Percentiles rank a stretch among this genome's conserved stretches.
phyloP scores from a whole-genome alignment of 176 grass and related monocot genomes.

The Saccharum officinarum region DNA sequence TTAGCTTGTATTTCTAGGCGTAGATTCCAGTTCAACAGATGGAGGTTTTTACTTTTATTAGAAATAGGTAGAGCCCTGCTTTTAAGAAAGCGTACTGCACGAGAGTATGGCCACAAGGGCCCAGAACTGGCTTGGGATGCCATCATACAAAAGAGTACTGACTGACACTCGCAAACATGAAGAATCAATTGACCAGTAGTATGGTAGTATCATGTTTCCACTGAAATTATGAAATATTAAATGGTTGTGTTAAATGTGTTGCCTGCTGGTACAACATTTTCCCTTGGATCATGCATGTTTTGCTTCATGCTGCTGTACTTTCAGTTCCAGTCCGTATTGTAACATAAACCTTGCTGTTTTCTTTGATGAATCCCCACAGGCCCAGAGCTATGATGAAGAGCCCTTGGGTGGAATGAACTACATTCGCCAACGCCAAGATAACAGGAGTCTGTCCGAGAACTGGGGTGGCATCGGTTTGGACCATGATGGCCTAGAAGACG shows the following conservation, averaged over 20 bases:
- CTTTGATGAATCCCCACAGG: constrained; percentile 1
- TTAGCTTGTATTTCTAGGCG: not conserved
- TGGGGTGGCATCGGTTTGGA: constrained; percentile 72
- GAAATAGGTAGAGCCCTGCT: not conserved
- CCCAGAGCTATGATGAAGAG: constrained; percentile 79
- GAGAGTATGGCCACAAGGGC: not conserved
- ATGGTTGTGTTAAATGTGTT: not conserved
- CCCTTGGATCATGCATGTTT: not conserved
- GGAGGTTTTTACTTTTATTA: not conserved
- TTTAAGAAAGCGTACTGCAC: not conserved
- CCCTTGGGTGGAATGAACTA: constrained; percentile 54
- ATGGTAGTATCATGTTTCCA: not conserved
- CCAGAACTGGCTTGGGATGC: not conserved
- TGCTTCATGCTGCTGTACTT: not conserved
- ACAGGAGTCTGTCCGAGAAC: constrained; percentile 75
- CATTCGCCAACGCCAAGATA: constrained; percentile 57
- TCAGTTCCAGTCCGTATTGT: not conserved
- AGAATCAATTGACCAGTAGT: not conserved
- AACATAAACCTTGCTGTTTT: constrained; percentile 2
- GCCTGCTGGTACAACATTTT: not conserved
- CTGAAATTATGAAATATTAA: constrained; percentile 26
- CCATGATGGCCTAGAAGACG: constrained; percentile 62
- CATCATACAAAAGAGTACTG: not conserved
- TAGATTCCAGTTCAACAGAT: not conserved
- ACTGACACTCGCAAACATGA: not conserved